A percentile compares a stretch with the other conserved stretches of the same genome.
phyloP scores from a whole-genome alignment of 192 early-diverging fungal genomes.

The Funneliformis geosporum region DNA sequence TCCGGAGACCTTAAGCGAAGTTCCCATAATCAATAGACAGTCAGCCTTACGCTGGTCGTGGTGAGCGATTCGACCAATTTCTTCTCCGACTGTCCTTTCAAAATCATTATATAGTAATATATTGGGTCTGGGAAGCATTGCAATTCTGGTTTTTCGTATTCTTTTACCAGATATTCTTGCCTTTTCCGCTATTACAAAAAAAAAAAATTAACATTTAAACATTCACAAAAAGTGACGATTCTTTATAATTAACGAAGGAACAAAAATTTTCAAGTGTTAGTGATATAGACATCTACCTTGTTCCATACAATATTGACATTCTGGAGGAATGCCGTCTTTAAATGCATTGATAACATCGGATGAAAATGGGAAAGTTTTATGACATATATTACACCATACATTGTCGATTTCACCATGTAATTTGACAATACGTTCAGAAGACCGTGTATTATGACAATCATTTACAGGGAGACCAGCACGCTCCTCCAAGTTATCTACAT shows the following conservation, averaged over 20 bases:
- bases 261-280: neutral
- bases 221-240: neutral
- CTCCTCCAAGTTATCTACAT: constrained; percentile 85
- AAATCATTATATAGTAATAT: neutral
- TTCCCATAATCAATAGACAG: neutral
- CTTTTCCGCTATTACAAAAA: neutral
- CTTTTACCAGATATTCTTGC: neutral
- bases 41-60: neutral
- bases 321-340: neutral
- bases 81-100: neutral
- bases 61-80: neutral
- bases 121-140: neutral
- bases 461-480: constrained; percentile 31
- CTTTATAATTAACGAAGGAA: neutral
- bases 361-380: neutral
- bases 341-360: neutral
- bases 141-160: neutral
- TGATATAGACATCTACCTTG: neutral
- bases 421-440: neutral
- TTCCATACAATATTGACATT: constrained; percentile 1
- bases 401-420: neutral
- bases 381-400: neutral
- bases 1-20: neutral
- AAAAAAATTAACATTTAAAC: neutral
- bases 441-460: neutral